phyloP scores from a whole-genome alignment of 1,139 yeast species.

The Diutina pseudorugosa region DNA sequence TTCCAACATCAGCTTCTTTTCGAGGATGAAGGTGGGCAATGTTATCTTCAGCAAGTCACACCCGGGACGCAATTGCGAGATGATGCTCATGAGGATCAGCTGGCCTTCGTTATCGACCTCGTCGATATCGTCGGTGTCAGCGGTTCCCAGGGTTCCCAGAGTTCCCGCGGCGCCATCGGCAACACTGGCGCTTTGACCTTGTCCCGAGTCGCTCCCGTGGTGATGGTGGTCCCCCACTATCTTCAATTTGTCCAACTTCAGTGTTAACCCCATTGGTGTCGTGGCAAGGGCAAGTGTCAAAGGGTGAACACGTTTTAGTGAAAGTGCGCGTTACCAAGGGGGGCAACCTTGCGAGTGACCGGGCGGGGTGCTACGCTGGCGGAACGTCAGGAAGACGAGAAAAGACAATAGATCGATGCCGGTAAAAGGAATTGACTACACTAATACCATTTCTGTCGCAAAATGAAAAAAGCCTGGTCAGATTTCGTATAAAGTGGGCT shows the following conservation, averaged over 20 bases:
- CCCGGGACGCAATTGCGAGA: slow-evolving; percentile 86
- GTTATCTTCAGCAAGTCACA: slow-evolving; percentile 84
- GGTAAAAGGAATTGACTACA: background rate
- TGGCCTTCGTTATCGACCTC: slow-evolving; percentile 88
- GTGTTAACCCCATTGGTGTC: slow-evolving; percentile 22
- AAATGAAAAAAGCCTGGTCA: too few species aligned
- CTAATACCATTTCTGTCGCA: background rate
- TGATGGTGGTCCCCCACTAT: slow-evolving; percentile 8
- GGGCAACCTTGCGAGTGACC: background rate
- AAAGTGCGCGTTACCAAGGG: background rate
- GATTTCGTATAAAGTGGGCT: too few species aligned
- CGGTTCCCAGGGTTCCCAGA: slow-evolving; percentile 10
- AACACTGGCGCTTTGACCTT: background rate
- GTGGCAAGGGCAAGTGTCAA: background rate
- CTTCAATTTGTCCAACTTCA: slow-evolving; percentile 22
- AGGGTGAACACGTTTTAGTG: slow-evolving; percentile 1
- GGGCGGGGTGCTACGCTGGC: background rate
- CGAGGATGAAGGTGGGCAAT: slow-evolving; percentile 86
- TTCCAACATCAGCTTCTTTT: slow-evolving; percentile 92
- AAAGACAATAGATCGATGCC: background rate
- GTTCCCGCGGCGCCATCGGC: background rate
- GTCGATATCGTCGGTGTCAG: slow-evolving; percentile 55
- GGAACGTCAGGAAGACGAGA: too few species aligned
- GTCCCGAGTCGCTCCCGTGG: background rate
- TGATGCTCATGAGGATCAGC: slow-evolving; percentile 72